Base-by-base conservation (phyloP, 495 filamentous ascomycete genomes). In the Letharia columbiana region DNA sequence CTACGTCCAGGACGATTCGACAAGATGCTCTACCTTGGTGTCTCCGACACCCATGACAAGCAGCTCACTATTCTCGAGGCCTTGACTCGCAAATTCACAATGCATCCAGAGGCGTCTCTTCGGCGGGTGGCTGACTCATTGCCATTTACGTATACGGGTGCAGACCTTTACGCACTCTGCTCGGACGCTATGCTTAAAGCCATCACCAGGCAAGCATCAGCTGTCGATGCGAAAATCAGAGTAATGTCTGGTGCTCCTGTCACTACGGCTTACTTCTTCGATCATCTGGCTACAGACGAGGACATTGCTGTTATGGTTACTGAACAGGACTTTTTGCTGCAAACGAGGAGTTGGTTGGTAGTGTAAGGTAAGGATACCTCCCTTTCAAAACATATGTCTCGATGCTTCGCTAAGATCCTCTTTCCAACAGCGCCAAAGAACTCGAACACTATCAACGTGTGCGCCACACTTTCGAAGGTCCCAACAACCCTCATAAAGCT, bases 101-200 rank as follows among this genome's bases (percentile, higher is more conserved):
- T 98, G 61, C 77, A 88, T 69, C 89, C 89, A 0, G 77, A 84
- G 13, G 78, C 96, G 49, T 93, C 91, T 9, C 85, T 98, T 2
- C 75, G 78, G 11, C 77, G 82, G 4, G 84, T 98, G 35, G 87
- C 94, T 10, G 84, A 91, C 42, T 79, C 79, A 6, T 82, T 98
- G 17, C 95, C 95, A 37, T 91, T 97, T 75, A 98, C 94, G 7
- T 98, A 96, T 75, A 98, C 94, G 0, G 94, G 94, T 70, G 94
- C 94, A 54, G 94, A 98, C 76, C 84, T 98, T 69, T 98, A 98
- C 74, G 94, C 94, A 2, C 81, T 98, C 50, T 96, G 92, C 77
- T 96, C 91, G 18, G 94, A 98, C 76, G 90, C 94, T 45, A 98
- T 98, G 95, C 87, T 98, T 61, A 98, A 98, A 75, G 94, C 95